Evolutionary conservation across 345 rosid species (phyloP), one percentile per base, ranked within the genome.

Genomic region (Jatropha curcas): DNA sequence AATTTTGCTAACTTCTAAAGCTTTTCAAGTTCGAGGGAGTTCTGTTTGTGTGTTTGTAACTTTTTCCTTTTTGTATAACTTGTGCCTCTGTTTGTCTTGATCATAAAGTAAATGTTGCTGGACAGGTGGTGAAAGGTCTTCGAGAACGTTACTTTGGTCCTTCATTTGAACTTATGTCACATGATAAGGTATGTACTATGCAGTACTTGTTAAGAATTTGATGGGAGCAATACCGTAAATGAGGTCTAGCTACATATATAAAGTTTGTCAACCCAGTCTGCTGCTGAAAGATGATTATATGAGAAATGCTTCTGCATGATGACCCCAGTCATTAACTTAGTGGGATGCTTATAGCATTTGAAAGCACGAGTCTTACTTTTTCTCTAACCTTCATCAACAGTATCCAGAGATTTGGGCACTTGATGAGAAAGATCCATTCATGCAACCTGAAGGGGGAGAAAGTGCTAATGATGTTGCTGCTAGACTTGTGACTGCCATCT

Each of bases 61-160:
- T n/a, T n/a, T n/a, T n/a, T n/a, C n/a, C 50, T 57, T 25, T 25
- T 11, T 34, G n/a, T n/a, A n/a, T n/a, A n/a, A 1, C 48, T 20
- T 59, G 34, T 25, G 8, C 20, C 61, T 30, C 43, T 57, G 41
- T 3, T 33, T 45, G 48, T 28, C 27, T 71, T 74, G 68, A 60
- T 64, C 27, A 24, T 51, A 50, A 11, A 58, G 59, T 65, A 45
- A 57, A 33, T 66, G 35, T 52, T 69, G 19, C 28, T 76, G 45
- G 24, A 8, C 82, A 95, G 94, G 87, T 86, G 76, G 79, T 92
- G 50, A 92, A 87, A 79, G 88, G 86, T 88, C 91, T 95, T 60
- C 87, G 92, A 46, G 96, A 95, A 80, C 96, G 97, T 76, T 92
- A 86, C 66, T 95, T 95, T 67, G 99, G 99, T 68, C 98, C 96